Evolutionary conservation across 2,329 filamentous ascomycete species (phyloP).

Genomic region (Fusarium temperatum): DNA sequence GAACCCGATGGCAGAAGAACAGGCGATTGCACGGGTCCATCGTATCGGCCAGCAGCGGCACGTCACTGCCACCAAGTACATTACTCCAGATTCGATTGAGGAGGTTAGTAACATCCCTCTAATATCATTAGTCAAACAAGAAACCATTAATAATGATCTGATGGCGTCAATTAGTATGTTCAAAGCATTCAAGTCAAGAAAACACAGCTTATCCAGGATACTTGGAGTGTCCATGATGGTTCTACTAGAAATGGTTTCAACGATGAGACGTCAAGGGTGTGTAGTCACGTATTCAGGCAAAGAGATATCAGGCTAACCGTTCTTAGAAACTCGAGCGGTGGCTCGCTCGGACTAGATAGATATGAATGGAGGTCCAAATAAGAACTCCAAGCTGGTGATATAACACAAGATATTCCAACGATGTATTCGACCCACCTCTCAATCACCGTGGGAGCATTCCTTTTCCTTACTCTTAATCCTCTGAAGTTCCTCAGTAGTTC

Average conservation of each 20-base stretch:
- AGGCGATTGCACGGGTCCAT: background rate
- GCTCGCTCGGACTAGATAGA: no score
- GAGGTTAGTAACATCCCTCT: accelerated
- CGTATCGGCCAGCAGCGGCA: background rate
- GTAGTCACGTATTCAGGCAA: accelerated
- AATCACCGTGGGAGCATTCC: accelerated
- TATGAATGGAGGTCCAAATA: no score
- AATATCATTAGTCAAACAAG: no score
- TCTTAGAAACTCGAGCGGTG: no score
- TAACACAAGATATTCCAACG: background rate
- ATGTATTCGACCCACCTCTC: background rate
- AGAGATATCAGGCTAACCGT: no score
- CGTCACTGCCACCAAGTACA: background rate
- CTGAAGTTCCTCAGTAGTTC: accelerated
- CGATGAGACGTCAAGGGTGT: accelerated
- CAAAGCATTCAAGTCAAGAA: background rate
- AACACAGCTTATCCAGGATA: background rate
- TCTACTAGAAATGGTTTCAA: accelerated
- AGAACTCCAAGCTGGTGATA: no score
- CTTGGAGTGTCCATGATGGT: background rate
- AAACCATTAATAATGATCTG: no score
- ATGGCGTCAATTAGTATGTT: no score
- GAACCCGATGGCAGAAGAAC: background rate
- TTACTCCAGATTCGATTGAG: background rate
- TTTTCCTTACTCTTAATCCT: accelerated